These are phyloP conservation scores for Xylaria palmicola DNA, from an alignment of 495 filamentous ascomycete species.

Conservation along the genomic window DNA sequence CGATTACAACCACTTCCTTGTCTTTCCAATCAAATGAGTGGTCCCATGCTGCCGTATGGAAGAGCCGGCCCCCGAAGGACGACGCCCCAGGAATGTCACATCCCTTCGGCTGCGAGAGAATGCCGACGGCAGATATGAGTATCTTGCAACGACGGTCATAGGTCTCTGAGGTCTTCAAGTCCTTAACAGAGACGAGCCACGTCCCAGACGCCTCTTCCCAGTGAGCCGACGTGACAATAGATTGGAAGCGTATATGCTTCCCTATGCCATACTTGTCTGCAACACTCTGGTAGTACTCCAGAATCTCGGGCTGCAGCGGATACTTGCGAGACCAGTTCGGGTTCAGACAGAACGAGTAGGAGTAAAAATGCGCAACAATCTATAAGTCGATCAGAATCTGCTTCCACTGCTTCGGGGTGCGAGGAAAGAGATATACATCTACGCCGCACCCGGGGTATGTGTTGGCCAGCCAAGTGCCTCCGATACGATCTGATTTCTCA, in stretches of 20 bases:
- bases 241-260: conserved; percentile 43
- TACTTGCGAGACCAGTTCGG: conserved; percentile 45
- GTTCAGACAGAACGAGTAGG: conserved; percentile 50
- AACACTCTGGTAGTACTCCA: conserved; percentile 45
- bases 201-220: conserved; percentile 45
- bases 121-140: conserved; percentile 56
- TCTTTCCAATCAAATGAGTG: conserved; percentile 46
- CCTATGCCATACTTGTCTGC: conserved; percentile 44
- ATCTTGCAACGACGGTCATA: conserved; percentile 48
- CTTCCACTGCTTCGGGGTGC: neutral
- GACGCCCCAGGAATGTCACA: conserved; percentile 41
- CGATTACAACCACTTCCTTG: conserved; percentile 56
- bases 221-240: conserved; percentile 37
- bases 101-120: conserved; percentile 45
- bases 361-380: conserved; percentile 41
- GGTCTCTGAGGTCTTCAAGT: conserved; percentile 31
- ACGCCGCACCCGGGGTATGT: conserved; percentile 56
- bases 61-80: conserved; percentile 47
- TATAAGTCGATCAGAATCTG: conserved; percentile 4
- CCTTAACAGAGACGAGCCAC: conserved; percentile 45
- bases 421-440: conserved; percentile 16
- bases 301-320: conserved; percentile 45
- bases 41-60: conserved; percentile 57
- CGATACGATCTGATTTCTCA: conserved; percentile 58
- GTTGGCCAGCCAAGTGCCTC: conserved; percentile 70